A percentile compares a stretch with the other conserved stretches of the same genome.
These are phyloP conservation scores for Tephrocybe sp. DNA, from an alignment of 768 basidiomycete genomes.

Conservation along the genomic window DNA sequence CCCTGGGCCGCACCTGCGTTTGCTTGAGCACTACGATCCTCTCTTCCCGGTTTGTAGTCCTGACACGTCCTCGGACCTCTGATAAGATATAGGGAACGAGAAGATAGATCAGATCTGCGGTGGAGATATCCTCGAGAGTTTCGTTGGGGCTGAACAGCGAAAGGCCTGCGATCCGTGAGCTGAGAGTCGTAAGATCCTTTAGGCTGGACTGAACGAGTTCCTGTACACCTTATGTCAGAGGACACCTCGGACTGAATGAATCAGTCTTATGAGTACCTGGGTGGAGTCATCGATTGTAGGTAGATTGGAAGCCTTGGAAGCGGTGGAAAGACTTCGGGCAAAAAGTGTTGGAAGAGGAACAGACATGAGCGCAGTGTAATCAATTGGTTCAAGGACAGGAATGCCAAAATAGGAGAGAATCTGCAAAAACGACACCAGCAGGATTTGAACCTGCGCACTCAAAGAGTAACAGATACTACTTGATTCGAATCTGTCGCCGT, in stretches of 20 bases:
- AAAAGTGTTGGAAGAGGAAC: constrained; percentile 40
- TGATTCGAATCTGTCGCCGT: constrained; percentile 71
- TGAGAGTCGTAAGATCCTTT: constrained; percentile 53
- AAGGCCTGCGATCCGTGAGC: constrained; percentile 55
- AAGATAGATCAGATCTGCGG: constrained; percentile 73
- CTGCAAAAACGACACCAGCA: constrained; percentile 18
- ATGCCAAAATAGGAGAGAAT: background rate
- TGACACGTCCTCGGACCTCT: constrained; percentile 62
- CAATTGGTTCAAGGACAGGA: background rate
- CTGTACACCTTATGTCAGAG: constrained; percentile 33
- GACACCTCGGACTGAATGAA: too few species aligned
- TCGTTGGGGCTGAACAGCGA: constrained; percentile 86
- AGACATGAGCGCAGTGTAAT: constrained; percentile 18
- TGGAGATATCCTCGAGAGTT: constrained; percentile 77
- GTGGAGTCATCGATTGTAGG: constrained; percentile 43
- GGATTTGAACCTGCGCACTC: constrained; percentile 25
- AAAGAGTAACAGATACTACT: constrained; percentile 21
- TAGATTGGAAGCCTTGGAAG: constrained; percentile 38
- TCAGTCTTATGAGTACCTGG: constrained; percentile 30
- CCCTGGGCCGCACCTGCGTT: constrained; percentile 51
- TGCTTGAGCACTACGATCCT: constrained; percentile 56
- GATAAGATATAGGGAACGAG: constrained; percentile 67
- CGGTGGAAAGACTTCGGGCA: constrained; percentile 30
- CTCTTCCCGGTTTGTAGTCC: constrained; percentile 54
- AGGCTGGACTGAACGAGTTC: constrained; percentile 56